Evolutionary conservation across 2,329 filamentous ascomycete species (phyloP).

Genomic region (Alternaria postmessia): DNA sequence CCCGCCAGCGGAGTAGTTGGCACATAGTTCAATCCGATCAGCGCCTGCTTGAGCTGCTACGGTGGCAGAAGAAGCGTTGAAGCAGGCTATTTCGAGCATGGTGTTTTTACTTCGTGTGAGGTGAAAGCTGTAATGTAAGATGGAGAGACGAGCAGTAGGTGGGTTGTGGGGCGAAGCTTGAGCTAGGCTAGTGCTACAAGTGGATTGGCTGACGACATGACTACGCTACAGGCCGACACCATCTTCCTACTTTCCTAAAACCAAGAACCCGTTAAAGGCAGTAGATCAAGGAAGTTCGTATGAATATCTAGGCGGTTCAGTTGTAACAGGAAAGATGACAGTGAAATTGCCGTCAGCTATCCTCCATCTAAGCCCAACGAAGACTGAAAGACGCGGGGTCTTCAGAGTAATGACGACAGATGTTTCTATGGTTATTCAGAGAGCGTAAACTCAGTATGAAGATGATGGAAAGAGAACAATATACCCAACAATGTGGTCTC

Average conservation of each 20-base stretch:
- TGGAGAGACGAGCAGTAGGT: neutral
- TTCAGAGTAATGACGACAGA: neutral
- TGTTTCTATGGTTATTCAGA: neutral
- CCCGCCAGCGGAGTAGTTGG: constrained; percentile 52
- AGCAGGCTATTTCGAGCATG: constrained; percentile 61
- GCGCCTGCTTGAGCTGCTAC: constrained; percentile 55
- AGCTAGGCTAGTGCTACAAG: neutral
- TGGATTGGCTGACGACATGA: constrained; percentile 6
- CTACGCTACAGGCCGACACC: neutral
- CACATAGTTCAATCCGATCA: constrained; percentile 62
- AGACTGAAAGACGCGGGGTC: neutral
- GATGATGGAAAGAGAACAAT: too few species aligned
- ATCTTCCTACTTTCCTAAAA: neutral
- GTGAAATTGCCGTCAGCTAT: neutral
- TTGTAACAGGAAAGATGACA: neutral
- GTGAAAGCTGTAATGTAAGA: neutral
- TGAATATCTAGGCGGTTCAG: neutral
- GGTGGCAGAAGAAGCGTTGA: constrained; percentile 55
- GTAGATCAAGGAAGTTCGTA: neutral
- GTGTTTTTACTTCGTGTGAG: neutral
- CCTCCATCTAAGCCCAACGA: neutral
- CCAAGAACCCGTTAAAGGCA: neutral
- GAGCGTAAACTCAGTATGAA: too few species aligned
- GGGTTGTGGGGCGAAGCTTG: neutral
- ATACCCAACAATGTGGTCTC: too few species aligned